Conservation (phyloP, 1,284 basidiomycete species). For the Sanghuangporus sanghuang region DNA sequence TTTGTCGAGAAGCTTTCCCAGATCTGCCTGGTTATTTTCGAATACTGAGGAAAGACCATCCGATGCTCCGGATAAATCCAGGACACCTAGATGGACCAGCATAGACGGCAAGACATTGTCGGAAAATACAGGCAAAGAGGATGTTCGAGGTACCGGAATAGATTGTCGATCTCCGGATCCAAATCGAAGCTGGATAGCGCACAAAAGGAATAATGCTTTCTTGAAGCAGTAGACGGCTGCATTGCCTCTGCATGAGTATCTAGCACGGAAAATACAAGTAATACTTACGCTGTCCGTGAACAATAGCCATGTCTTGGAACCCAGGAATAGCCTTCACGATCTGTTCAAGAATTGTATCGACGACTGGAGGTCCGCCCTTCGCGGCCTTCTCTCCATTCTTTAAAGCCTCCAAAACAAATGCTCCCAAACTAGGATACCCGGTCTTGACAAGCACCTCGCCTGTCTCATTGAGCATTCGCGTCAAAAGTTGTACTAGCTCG, state of each 20-base stretch:
- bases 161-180: slow-evolving; percentile 39
- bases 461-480: slow-evolving; percentile 63
- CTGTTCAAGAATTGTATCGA: slow-evolving; percentile 65
- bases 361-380: slow-evolving; percentile 32
- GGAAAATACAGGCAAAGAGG: slow-evolving; percentile 67
- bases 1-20: slow-evolving; percentile 7
- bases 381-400: slow-evolving; percentile 45
- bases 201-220: slow-evolving; percentile 80
- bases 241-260: slow-evolving; percentile 4
- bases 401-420: slow-evolving; percentile 65
- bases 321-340: slow-evolving; percentile 70
- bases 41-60: slow-evolving; percentile 33
- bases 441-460: slow-evolving; percentile 57
- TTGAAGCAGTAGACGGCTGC: slow-evolving; percentile 83
- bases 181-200: slow-evolving; percentile 64
- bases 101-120: slow-evolving; percentile 88
- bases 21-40: background rate
- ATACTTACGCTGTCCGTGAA: slow-evolving; percentile 56
- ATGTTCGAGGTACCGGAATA: slow-evolving; percentile 58
- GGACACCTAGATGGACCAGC: slow-evolving; percentile 69
- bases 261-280: background rate
- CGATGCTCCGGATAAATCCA: slow-evolving; percentile 50
- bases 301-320: slow-evolving; percentile 66
- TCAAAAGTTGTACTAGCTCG: slow-evolving; percentile 67
- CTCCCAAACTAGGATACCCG: slow-evolving; percentile 67